Evolutionary conservation across 106 monocot species (phyloP), one percentile per base, ranked within the genome.

Genomic region (Dendrobium catenatum): DNA sequence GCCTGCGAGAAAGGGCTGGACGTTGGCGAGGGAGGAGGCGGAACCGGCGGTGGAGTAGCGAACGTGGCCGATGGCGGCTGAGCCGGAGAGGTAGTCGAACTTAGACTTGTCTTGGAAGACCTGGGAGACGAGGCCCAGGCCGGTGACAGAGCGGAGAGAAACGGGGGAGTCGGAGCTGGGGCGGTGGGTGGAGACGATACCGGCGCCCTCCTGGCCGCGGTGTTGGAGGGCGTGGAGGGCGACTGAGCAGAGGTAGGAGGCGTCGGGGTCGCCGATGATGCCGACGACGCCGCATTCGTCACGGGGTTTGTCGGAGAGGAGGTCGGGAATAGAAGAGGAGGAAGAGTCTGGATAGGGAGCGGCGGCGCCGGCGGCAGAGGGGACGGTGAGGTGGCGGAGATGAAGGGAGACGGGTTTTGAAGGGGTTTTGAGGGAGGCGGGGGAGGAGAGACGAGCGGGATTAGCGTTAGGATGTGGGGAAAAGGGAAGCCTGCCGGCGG

Each of bases 281-380:
- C 90, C 97, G 22, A 97, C 84, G 43, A 97, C 92, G 10, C 97
- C 94, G 88, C 92, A 97, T 94, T 97, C 94, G 76, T 97, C 94
- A 2, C 91, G 90, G 6, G 94, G 97, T 80, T 94, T 88, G 49
- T 76, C 76, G 9, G 24, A 37, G 18, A 76, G 49, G n/a, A 76
- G 76, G 15, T 79, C 79, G 2, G 17, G 6, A 0, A 10, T 0
- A 6, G 58, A 2, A 41, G 37, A 58, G 7, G 58, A 59, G 40
- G 19, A 56, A 1, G 59, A 7, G 7, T 40, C 7, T 8, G 37
- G 33, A 10, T 31, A 16, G 4, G 40, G 0, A 4, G 58, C 7
- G 42, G 42, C 58, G 51, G 79, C 31, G 29, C 9, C 37, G 37
- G 66, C 1, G 58, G 33, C 6, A 20, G 59, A 8, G 66, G 40